Evolutionary conservation across 169 alveolate species (phyloP).

Genomic region (Cryptosporidium sp.): DNA sequence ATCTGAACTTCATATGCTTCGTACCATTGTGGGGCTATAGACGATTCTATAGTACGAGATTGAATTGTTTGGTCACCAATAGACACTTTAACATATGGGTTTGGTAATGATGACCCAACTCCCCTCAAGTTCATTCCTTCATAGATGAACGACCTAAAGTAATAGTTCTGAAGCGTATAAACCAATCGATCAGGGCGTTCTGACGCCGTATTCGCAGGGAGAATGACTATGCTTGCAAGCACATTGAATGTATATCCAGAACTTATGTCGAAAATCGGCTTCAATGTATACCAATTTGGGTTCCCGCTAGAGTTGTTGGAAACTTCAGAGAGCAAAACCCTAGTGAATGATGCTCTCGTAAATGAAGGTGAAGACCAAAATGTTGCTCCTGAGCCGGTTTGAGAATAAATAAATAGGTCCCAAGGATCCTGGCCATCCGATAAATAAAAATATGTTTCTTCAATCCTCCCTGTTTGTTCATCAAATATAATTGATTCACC

Average conservation of each 20-base stretch:
- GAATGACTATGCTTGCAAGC: conserved; percentile 78
- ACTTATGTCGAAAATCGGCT: conserved; percentile 75
- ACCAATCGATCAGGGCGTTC: conserved; percentile 86
- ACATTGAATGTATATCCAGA: conserved; percentile 79
- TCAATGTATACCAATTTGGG: conserved; percentile 88
- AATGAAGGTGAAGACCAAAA: conserved; percentile 48
- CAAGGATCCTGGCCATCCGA: conserved; percentile 82
- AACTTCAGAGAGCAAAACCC: conserved; percentile 83
- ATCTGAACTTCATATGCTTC: conserved; percentile 89
- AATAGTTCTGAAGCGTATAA: conserved; percentile 83
- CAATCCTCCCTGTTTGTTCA: conserved; percentile 85
- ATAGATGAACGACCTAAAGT: conserved; percentile 87
- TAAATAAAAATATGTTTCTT: conserved; percentile 81
- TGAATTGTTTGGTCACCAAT: conserved; percentile 86
- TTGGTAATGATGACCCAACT: conserved; percentile 79
- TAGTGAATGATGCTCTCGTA: conserved; percentile 83
- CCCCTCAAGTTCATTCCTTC: conserved; percentile 90
- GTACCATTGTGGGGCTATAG: conserved; percentile 88
- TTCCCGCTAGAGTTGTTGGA: conserved; percentile 79
- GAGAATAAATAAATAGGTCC: conserved; percentile 80
- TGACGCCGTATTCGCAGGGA: conserved; percentile 71
- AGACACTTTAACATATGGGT: conserved; percentile 83
- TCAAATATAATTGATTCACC: conserved; percentile 77
- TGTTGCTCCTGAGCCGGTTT: conserved; percentile 50
- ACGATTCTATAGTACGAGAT: conserved; percentile 84